A percentile compares a stretch with the other conserved stretches of the same genome.
Conservation (phyloP, 2,329 filamentous ascomycete genomes). For the Esteya vermicola region DNA sequence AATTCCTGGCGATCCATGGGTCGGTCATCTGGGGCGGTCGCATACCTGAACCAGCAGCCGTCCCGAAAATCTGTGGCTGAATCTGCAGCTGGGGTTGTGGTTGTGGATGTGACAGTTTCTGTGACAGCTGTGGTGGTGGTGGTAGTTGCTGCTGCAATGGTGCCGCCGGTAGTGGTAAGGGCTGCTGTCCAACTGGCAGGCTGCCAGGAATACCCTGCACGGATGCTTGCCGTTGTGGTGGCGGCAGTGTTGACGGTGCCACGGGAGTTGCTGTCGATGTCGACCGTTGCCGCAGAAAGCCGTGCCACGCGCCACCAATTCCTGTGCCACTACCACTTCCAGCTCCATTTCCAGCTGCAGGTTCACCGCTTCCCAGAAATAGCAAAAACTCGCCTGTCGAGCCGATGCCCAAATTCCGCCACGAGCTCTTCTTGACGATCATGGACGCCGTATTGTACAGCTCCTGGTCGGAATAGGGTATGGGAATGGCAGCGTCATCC, state of each 20-base stretch:
- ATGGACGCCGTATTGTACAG: conserved; percentile 27
- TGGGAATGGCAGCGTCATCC: conserved; percentile 25
- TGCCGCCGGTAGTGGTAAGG: no score
- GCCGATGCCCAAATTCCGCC: conserved; percentile 29
- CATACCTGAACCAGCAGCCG: background rate
- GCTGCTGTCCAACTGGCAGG: no score
- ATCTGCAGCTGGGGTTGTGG: background rate
- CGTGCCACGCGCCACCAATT: conserved; percentile 22
- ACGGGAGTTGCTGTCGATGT: no score
- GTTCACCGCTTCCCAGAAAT: conserved; percentile 29
- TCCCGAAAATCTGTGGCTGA: background rate
- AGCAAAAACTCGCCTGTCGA: conserved; percentile 36
- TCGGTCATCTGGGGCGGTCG: background rate
- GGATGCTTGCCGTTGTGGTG: no score
- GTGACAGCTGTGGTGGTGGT: background rate
- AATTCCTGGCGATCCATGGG: background rate
- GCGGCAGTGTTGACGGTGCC: background rate
- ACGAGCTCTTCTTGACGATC: conserved; percentile 31
- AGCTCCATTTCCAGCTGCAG: no score
- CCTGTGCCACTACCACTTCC: no score
- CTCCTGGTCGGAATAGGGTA: conserved; percentile 30
- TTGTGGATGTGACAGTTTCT: background rate
- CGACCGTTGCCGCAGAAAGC: conserved; percentile 27
- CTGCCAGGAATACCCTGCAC: no score
- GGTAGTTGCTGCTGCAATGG: background rate